Evolutionary conservation across 768 basidiomycete species (phyloP), one percentile per base, ranked within the genome.

Genomic region (Trametes meyenii): DNA sequence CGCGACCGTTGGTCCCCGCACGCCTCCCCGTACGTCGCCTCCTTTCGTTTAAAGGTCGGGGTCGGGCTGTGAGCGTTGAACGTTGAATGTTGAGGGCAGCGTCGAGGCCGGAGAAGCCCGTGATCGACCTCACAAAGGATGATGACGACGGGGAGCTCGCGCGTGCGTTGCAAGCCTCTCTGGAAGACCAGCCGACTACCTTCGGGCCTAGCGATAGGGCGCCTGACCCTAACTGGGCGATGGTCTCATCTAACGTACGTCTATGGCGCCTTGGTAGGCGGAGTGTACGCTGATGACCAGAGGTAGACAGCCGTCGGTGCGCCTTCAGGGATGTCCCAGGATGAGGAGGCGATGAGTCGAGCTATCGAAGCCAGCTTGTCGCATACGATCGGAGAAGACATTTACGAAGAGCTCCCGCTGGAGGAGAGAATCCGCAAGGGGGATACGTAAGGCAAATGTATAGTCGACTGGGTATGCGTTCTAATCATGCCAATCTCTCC

Each of bases 331-430:
- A 62, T 81, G 21, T 78, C 78, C 2, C 79, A 79, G 23, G 86
- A 88, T n/a, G 81, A 89, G 44, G 82, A 85, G 50, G 79, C 78
- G 38, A 74, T 91, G 72, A 85, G 83, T 65, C 84, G 85, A 26
- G 90, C 88, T 0, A 89, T 92, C 44, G 83, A 87, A 72, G 88
- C 85, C 5, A 90, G 88, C 70, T 74, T 90, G 58, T 78, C 84
- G 19, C 69, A 75, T 23, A 72, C 62, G 38, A 69, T 72, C 35
- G 57, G 74, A 23, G 75, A 79, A 24, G 85, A 86, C 3, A 77
- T 78, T 39, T 75, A 79, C 38, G 84, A 85, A 51, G 77, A 79
- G 23, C 74, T 81, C 38, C 81, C 85, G 0, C 66, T 83, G 3
- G 81, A 86, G 56, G 76, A 85, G 33, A 75, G 78, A 33, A 66